Percentiles rank a stretch among this genome's conserved stretches.
phyloP scores from a whole-genome alignment of 2,329 filamentous ascomycete genomes.

The Zasmidium citrigriseum region DNA sequence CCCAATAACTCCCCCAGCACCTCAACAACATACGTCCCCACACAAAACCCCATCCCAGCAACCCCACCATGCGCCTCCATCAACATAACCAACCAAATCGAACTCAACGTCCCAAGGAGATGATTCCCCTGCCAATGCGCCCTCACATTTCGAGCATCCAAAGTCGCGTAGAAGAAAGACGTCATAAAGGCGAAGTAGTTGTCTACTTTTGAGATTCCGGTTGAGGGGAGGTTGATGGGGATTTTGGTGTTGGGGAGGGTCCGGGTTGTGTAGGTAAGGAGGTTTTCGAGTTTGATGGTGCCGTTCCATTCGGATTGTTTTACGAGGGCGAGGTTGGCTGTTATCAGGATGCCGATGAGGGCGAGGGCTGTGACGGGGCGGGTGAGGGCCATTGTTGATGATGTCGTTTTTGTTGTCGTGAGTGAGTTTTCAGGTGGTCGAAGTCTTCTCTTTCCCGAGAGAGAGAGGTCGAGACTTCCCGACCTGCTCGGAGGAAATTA shows the following conservation, averaged over 20 bases:
- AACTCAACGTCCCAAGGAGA: slow-evolving; percentile 21
- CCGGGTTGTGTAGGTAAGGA: slow-evolving; percentile 18
- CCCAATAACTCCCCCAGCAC: slow-evolving; percentile 25
- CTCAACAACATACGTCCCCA: slow-evolving; percentile 21
- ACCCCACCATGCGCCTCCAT: slow-evolving; percentile 19
- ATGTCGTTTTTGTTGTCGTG: not conserved
- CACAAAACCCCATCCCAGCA: slow-evolving; percentile 8
- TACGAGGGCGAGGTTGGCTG: slow-evolving; percentile 16
- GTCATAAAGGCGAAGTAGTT: slow-evolving; percentile 27
- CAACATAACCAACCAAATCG: slow-evolving; percentile 25
- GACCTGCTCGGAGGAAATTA: too few species aligned
- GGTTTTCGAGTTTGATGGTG: slow-evolving; percentile 13
- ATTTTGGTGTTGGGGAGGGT: slow-evolving; percentile 23
- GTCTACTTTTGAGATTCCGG: slow-evolving; percentile 18
- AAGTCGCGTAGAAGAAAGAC: slow-evolving; percentile 22
- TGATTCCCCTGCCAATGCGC: slow-evolving; percentile 24
- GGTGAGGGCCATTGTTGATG: not conserved
- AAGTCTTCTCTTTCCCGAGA: too few species aligned
- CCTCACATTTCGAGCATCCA: slow-evolving; percentile 21
- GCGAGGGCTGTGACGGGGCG: not conserved
- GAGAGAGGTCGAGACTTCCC: too few species aligned
- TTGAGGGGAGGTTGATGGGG: slow-evolving; percentile 19
- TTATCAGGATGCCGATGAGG: slow-evolving; percentile 10
- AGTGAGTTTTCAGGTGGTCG: too few species aligned
- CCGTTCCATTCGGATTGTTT: slow-evolving; percentile 25